These are phyloP conservation scores for Rosellinia necatrix DNA, from an alignment of 2,329 filamentous ascomycete species.

Conservation along the genomic window DNA sequence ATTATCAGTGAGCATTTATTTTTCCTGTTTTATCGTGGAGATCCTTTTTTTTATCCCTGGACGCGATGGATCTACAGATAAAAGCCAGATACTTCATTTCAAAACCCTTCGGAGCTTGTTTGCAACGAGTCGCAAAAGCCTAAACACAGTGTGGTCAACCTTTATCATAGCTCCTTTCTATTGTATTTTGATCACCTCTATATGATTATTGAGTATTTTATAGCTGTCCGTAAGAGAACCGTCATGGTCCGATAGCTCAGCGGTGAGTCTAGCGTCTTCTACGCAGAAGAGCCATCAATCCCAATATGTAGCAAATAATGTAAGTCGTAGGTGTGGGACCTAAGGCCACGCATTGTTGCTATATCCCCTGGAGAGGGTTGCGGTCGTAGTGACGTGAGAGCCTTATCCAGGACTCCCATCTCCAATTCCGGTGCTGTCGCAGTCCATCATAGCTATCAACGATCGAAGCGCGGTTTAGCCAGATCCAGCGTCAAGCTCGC, in stretches of 20 bases:
- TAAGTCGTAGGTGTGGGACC: too few species aligned
- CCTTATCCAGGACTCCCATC: not conserved
- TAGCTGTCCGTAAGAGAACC: not conserved
- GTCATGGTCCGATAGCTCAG: not conserved
- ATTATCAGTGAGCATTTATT: not conserved
- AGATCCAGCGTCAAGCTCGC: not conserved
- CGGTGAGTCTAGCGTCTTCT: not conserved
- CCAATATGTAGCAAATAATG: too few species aligned
- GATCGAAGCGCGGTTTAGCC: not conserved
- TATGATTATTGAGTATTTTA: not conserved
- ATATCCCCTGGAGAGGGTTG: not conserved
- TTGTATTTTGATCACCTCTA: not conserved
- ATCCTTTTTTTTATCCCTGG: too few species aligned
- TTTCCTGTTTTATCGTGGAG: too few species aligned
- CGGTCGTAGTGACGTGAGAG: not conserved
- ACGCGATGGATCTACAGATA: too few species aligned
- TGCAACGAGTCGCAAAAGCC: not conserved
- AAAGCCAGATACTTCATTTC: too few species aligned
- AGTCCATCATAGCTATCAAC: not conserved
- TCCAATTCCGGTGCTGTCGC: not conserved
- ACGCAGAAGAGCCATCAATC: not conserved
- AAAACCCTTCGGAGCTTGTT: too few species aligned
- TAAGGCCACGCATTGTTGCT: too few species aligned
- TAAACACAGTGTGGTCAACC: not conserved
- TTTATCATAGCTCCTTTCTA: not conserved